Evolutionary conservation across 805 yeast species (phyloP), one percentile per base, ranked within the genome.

Genomic region (Nakazawaea sp.): DNA sequence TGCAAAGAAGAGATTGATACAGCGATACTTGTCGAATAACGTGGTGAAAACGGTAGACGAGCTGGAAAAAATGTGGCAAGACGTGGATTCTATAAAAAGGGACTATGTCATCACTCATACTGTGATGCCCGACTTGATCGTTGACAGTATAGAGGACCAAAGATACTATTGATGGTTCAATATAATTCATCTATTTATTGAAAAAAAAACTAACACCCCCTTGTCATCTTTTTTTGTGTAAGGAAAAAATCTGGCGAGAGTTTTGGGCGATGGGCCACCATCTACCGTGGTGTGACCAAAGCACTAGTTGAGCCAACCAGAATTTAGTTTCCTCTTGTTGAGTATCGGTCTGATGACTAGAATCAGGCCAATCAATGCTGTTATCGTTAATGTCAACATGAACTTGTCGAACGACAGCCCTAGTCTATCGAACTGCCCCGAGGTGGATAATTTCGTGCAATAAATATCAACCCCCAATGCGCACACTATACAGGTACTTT

Each of bases 361-460:
- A 32, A 73, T 73, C 0, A 64, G 64, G 0, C 64, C 53, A 1
- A 73, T 37, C 32, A 89, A 61, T 0, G 68, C 63, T 0, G 59
- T 56, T 3, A 89, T 68, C 1, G 96, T 84, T 5, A 66, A 43
- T 5, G 81, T 32, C 30, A 90, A 68, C 46, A 77, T 80, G 11
- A 62, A 52, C 50, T 75, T 81, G 48, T 81, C 86, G 52, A 92
- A 92, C 35, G 68, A 66, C 21, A 68, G 60, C 18, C 78, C 72
- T 54, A 90, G 66, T 35, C 75, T 65, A 59, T 90, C 98, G 58
- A 85, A 89, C 27, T 86, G 84, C 30, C 74, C 73, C 0, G 96
- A 85, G 1, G 97, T 96, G 35, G 81, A 72, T 13, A 83, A 68
- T 40, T 76, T 66, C 0, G 94, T 80, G 51, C 89, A 84, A 61